A percentile compares a stretch with the other conserved stretches of the same genome.
Conservation (phyloP, 2,329 filamentous ascomycete genomes). For the Chaetothyriales sp. region DNA sequence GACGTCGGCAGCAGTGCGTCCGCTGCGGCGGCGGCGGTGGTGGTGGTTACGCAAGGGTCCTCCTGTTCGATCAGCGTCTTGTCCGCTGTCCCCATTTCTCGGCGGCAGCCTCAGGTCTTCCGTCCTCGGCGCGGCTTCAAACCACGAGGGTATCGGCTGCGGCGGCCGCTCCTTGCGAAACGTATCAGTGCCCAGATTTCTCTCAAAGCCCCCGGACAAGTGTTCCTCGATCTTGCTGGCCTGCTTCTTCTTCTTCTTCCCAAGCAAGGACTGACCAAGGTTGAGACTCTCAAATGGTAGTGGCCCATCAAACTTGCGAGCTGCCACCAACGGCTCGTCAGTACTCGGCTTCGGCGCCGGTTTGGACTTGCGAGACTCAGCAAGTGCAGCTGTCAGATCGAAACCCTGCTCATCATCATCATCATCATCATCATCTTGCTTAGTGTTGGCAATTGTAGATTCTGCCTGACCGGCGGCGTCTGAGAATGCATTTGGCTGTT, state of each 20-base stretch:
- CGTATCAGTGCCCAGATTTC: slow-evolving; percentile 22
- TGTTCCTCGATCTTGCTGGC: slow-evolving; percentile 39
- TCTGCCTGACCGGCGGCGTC: slow-evolving; percentile 36
- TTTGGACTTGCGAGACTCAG: slow-evolving; percentile 51
- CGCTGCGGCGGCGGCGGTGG: slow-evolving; percentile 5
- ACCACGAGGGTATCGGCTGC: slow-evolving; percentile 33
- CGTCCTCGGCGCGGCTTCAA: slow-evolving; percentile 23
- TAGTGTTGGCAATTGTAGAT: slow-evolving; percentile 56
- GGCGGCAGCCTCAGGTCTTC: slow-evolving; percentile 15
- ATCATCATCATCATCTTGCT: slow-evolving; percentile 5
- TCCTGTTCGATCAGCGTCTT: slow-evolving; percentile 3
- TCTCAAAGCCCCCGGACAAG: slow-evolving; percentile 51
- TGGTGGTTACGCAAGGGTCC: slow-evolving; percentile 19
- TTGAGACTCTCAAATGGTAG: slow-evolving; percentile 74
- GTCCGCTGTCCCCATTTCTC: slow-evolving; percentile 8
- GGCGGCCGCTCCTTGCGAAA: slow-evolving; percentile 19
- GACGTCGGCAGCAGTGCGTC: slow-evolving; percentile 18
- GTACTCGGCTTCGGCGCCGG: slow-evolving; percentile 23
- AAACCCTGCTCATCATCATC: slow-evolving; percentile 58
- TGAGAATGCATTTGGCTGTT: slow-evolving; percentile 29
- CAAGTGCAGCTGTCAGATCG: slow-evolving; percentile 62
- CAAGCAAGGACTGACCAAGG: slow-evolving; percentile 46
- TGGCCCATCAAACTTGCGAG: slow-evolving; percentile 50
- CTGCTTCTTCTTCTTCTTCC: slow-evolving; percentile 39
- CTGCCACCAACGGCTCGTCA: slow-evolving; percentile 19